Conservation (phyloP, 2,329 filamentous ascomycete genomes). For the Fusarium sulawesiense region DNA sequence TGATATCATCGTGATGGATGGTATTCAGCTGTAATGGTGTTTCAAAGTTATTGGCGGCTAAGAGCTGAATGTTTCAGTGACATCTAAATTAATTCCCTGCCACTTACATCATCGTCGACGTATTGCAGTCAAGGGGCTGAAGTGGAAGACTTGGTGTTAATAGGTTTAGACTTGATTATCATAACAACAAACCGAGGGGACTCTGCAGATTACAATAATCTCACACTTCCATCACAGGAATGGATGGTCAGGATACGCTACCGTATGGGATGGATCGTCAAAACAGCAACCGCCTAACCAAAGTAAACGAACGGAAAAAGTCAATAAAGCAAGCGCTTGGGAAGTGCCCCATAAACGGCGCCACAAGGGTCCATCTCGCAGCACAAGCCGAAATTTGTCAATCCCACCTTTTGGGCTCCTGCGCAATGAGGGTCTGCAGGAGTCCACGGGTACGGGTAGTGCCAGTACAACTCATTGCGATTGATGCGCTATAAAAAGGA, state of each 20-base stretch:
- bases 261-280: conserved; percentile 2
- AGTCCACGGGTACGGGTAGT: not conserved
- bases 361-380: conserved; percentile 39
- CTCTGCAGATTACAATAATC: conserved; percentile 4
- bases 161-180: not conserved
- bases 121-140: not conserved
- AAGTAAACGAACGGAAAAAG: conserved; percentile 2
- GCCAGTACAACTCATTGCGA: not conserved
- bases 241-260: conserved; percentile 5
- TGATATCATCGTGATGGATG: not conserved
- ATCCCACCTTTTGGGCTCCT: conserved; percentile 12
- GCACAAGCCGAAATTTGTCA: conserved; percentile 39
- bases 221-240: not conserved
- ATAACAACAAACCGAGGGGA: not conserved
- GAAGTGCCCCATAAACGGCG: conserved; percentile 33
- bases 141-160: not conserved
- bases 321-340: conserved; percentile 14
- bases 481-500: conserved; percentile 1
- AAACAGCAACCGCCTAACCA: not conserved
- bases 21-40: not conserved
- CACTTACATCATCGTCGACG: conserved; percentile 30
- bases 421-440: conserved; percentile 3
- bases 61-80: conserved; percentile 18
- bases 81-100: conserved; percentile 19
- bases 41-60: not conserved